Evolutionary conservation across 148 eudicot genomes (phyloP).

Genomic region (Fagopyrum esculentum): DNA sequence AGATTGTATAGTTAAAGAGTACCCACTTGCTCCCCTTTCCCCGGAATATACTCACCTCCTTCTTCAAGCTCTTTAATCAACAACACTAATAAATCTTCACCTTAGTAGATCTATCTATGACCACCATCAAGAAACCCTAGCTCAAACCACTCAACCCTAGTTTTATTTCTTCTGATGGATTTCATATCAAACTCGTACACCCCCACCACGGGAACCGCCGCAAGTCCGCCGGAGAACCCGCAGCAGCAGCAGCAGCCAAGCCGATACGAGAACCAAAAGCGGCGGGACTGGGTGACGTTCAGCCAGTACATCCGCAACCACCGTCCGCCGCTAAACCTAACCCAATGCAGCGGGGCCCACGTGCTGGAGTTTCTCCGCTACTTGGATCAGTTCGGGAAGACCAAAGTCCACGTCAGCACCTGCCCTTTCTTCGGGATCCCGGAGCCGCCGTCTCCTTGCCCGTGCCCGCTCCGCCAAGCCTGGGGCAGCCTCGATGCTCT

Average conservation of each 20-base stretch:
- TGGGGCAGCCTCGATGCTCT: constrained; percentile 36
- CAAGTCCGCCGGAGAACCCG: background rate
- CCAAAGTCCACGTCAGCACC: constrained; percentile 22
- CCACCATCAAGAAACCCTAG: background rate
- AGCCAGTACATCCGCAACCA: constrained; percentile 25
- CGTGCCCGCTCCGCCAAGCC: constrained; percentile 32
- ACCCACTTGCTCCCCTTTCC: constrained; percentile 1
- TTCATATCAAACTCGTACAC: constrained; percentile 1
- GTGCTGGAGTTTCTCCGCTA: constrained; percentile 14
- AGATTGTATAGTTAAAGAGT: background rate
- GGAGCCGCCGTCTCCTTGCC: constrained; percentile 28
- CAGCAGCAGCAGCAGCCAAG: constrained; percentile 9
- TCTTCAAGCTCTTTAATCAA: background rate
- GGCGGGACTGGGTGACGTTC: constrained; percentile 31
- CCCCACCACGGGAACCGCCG: background rate
- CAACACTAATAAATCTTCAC: background rate
- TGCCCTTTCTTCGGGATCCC: constrained; percentile 29
- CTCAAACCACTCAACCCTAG: background rate
- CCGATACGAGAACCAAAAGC: constrained; percentile 28
- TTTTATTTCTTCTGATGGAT: background rate
- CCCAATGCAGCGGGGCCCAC: constrained; percentile 33
- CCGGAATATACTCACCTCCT: background rate
- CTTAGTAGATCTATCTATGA: background rate
- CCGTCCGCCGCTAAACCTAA: constrained; percentile 21
- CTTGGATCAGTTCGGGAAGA: constrained; percentile 24